phyloP scores from a whole-genome alignment of 345 rosid species.

The Stellera chamaejasme region DNA sequence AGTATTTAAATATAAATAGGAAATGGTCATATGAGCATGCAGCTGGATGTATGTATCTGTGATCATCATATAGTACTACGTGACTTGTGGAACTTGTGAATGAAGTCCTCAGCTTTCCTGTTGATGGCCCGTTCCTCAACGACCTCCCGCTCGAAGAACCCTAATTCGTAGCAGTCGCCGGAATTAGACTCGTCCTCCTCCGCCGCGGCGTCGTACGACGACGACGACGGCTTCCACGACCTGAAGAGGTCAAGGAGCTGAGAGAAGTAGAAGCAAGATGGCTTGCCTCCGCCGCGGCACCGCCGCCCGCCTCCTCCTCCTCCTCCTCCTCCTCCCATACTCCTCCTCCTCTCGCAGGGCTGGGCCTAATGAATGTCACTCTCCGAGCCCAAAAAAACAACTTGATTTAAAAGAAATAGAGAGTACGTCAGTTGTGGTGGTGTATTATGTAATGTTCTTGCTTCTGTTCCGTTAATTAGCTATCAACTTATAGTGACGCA shows the following conservation, averaged over 20 bases:
- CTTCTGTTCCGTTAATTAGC: no score
- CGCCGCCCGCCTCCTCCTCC: constrained; percentile 1
- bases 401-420: no score
- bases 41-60: no score
- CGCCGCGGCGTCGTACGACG: not conserved
- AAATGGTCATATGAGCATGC: not conserved
- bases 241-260: constrained; percentile 3
- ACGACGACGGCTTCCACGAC: constrained; percentile 1
- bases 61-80: not conserved
- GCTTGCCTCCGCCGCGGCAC: not conserved
- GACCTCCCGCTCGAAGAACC: not conserved
- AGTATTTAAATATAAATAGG: not conserved
- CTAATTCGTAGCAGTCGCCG: not conserved
- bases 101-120: constrained; percentile 8
- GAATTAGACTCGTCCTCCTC: not conserved
- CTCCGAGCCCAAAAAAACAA: no score
- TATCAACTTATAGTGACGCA: no score
- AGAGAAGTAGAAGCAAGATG: constrained; percentile 4
- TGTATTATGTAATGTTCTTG: no score
- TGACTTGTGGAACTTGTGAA: constrained; percentile 1
- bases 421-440: no score
- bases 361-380: no score
- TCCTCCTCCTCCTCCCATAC: not conserved
- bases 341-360: no score
- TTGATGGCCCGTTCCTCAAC: not conserved